Evolutionary conservation across 176 grass and related monocot genomes (phyloP), one percentile per base, ranked within the genome.

Genomic region (Cenchrus fungigraminus): DNA sequence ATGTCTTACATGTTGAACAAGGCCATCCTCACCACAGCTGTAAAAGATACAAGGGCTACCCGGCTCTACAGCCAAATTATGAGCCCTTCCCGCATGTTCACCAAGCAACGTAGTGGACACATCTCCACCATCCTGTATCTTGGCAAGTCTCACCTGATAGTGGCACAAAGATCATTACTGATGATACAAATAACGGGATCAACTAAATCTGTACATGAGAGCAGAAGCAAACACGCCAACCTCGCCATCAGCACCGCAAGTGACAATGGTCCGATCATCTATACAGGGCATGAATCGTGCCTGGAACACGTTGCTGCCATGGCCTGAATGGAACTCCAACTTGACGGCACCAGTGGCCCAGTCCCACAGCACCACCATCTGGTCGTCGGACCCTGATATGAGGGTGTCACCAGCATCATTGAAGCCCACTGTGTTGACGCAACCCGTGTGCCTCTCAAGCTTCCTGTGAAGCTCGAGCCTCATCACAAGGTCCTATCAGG

Each of bases 231-330:
- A 69, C n/a, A 63, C 16, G 49, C 60, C 15, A 88, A 95, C 93
- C 93, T 95, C 83, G 63, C 96, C 93, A 90, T 98, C 91, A 50
- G 96, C 91, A 86, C 86, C 91, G 70, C 93, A 98, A 29, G 96
- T 95, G 59, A 95, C 86, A 13, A 95, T 88, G 9, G 85, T 90
- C n/a, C 50, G 85, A 76, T 98, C 93, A 3, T 92, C 65, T 9
- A 86, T 92, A 40, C 88, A 95, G 4, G 91, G 91, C 93, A 98
- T 98, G 86, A 95, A 98, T 34, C 78, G 56, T 16, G 93, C 91
- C 88, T 98, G 93, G 82, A 95, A 95, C 44, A 98, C 86, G 55
- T 95, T 95, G 68, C 78, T 72, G 1, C 54, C 82, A 87, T 98
- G 96, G 49, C 90, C 96, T 44, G 96, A 95, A 84, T 95, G 68